Conservation (phyloP, 805 yeast species). For the Starmera amethionina region DNA sequence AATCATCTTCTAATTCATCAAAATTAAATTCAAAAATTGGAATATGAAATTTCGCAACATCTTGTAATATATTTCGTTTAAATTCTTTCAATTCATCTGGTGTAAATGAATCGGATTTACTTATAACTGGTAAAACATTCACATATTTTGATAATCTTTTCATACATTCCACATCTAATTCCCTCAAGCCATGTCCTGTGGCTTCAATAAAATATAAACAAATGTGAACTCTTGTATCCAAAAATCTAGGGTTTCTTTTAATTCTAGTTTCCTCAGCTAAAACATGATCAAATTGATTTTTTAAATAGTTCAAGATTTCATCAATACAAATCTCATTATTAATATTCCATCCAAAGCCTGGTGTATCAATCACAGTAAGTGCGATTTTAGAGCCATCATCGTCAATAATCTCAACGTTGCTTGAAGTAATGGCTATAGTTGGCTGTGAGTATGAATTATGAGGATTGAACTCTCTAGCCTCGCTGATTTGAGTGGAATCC, state of each 20-base stretch:
- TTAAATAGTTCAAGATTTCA: conserved; percentile 57
- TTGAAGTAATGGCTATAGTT: conserved; percentile 66
- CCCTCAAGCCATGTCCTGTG: conserved; percentile 58
- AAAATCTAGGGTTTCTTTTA: conserved; percentile 74
- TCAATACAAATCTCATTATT: conserved; percentile 58
- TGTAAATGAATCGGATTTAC: conserved; percentile 67
- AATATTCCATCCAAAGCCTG: conserved; percentile 67
- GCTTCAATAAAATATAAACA: conserved; percentile 62
- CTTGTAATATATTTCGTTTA: conserved; percentile 49
- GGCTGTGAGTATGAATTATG: conserved; percentile 53
- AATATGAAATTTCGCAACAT: conserved; percentile 57
- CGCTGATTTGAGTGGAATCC: conserved; percentile 33
- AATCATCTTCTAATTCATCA: conserved; percentile 66
- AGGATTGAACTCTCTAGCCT: conserved; percentile 55
- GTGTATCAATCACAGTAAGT: conserved; percentile 61
- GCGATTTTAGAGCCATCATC: conserved; percentile 48
- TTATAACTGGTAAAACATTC: conserved; percentile 62
- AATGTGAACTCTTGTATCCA: conserved; percentile 69
- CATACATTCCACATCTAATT: conserved; percentile 67
- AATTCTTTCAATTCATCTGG: conserved; percentile 45
- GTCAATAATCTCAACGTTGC: conserved; percentile 49
- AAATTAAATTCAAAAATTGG: conserved; percentile 66
- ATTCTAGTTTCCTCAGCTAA: conserved; percentile 83
- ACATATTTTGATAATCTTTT: conserved; percentile 61
- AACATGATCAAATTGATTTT: conserved; percentile 70